Base-by-base conservation (phyloP, 768 basidiomycete species). In the Lentinus tigrinus region DNA sequence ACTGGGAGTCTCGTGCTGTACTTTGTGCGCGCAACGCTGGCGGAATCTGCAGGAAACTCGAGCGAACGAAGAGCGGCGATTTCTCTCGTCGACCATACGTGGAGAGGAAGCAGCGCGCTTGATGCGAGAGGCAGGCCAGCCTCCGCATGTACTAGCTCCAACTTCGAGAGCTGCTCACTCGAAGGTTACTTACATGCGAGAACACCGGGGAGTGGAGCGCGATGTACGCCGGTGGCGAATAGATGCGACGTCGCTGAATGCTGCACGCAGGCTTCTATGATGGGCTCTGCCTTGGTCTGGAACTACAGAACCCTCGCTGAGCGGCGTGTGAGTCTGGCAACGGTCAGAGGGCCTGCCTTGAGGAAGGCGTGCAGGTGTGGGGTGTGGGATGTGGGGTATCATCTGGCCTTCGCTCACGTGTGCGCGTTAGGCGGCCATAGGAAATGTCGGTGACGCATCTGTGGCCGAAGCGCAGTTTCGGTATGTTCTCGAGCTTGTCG, bases 241-340 rank as follows among this genome's bases (percentile, higher is more conserved):
- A n/a, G n/a, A 26, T 8, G 23, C 21, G 3, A 23, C 7, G n/a
- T 21, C 21, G 16, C 8, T 24, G 9, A 13, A 26, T 58, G 50
- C 46, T 10, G 50, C 9, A 19, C 6, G 46, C 34, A 14, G 34
- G 34, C 44, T 46, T 52, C 52, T 46, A 26, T 47, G 46, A 31
- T 19, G 36, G 44, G 44, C 50, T 39, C 4, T 24, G 19, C 14
- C 44, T 4, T 16, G 50, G 57, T 46, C 57, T 58, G 51, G 57
- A 52, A 23, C 46, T 27, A n/a, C 21, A 42, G 10, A 53, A 16
- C 49, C 38, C 47, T 54, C 42, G 47, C 52, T 40, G n/a, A 4
- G 36, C 47, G 52, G 13, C 58, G 31, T 59, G 47, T 59, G 58
- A 59, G 31, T 59, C 40, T 59, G 58, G 54, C 52, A 52, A 24